Evolutionary conservation across 1,284 basidiomycete genomes (phyloP), one percentile per base, ranked within the genome.

Genomic region (Tranzscheliella williamsii): DNA sequence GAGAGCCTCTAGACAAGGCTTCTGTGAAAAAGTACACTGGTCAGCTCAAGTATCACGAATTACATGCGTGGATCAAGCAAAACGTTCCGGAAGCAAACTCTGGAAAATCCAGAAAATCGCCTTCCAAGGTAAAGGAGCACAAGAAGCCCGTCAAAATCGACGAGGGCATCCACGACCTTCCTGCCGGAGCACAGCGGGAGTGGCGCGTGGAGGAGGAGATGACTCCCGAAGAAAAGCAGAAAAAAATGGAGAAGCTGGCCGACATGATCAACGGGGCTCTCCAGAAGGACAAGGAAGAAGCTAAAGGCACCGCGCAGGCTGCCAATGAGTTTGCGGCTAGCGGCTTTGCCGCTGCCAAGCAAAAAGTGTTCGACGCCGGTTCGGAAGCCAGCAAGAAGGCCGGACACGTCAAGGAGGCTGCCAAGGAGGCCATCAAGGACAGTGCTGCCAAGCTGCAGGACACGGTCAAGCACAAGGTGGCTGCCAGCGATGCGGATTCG

Each of bases 31-130:
- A 36, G 30, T 76, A 75, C 41, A 50, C 38, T 4, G 73, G 74
- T 20, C 38, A 58, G 23, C 48, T 75, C 43, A 67, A 70, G 43
- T 74, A 75, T 38, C 50, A 58, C 47, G 51, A 56, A 27, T 55
- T 76, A 22, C 58, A 68, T 30, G 40, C 24, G 9, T 76, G 74
- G 74, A 54, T 75, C 30, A 63, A 75, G 35, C 34, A 67, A 23
- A 62, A 50, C 11, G 29, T 60, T 2, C 60, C 62, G 12, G 68
- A 65, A 30, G 56, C 55, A 27, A 58, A 47, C 35, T 54, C 54
- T 27, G 52, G 48, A 26, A 49, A 48, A 13, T 47, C 38, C 29
- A 70, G 61, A 37, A 60, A 68, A 37, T 5, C 47, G 11, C 18
- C 33, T 3, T 29, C 34, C 16, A 61, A 64, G 31, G 39, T 45